Evolutionary conservation across 257 asterid genomes (phyloP).

Genomic region (Solanum dulcamara): DNA sequence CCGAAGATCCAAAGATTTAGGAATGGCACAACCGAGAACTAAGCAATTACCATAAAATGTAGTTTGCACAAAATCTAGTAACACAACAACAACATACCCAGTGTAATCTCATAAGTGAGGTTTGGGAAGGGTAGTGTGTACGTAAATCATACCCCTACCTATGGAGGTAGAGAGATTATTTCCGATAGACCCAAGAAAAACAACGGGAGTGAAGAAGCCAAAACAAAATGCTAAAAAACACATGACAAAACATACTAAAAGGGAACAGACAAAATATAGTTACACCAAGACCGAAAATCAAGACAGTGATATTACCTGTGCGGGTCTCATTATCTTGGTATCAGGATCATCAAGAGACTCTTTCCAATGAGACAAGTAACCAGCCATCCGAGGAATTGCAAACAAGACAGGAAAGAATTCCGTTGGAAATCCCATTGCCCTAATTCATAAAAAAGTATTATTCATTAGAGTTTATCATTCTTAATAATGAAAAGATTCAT

Average conservation of each 20-base stretch:
- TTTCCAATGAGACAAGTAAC: slow-evolving; percentile 95
- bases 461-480: background rate
- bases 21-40: background rate
- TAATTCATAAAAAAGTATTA: slow-evolving; percentile 8
- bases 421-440: slow-evolving; percentile 98
- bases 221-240: too few species aligned
- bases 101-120: too few species aligned
- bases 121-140: too few species aligned
- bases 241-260: too few species aligned
- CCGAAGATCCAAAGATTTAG: background rate
- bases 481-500: background rate
- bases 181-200: too few species aligned
- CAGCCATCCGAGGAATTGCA: slow-evolving; percentile 99
- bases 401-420: slow-evolving; percentile 94
- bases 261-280: background rate
- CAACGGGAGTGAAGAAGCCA: too few species aligned
- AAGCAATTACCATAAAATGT: background rate
- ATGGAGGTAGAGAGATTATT: too few species aligned
- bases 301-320: slow-evolving; percentile 45
- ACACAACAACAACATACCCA: too few species aligned
- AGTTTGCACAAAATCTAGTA: background rate
- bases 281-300: background rate
- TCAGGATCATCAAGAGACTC: slow-evolving; percentile 95
- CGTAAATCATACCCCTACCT: too few species aligned
- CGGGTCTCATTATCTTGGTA: slow-evolving; percentile 97